Evolutionary conservation across 176 grass and related monocot species (phyloP).

Genomic region (Zea mays): DNA sequence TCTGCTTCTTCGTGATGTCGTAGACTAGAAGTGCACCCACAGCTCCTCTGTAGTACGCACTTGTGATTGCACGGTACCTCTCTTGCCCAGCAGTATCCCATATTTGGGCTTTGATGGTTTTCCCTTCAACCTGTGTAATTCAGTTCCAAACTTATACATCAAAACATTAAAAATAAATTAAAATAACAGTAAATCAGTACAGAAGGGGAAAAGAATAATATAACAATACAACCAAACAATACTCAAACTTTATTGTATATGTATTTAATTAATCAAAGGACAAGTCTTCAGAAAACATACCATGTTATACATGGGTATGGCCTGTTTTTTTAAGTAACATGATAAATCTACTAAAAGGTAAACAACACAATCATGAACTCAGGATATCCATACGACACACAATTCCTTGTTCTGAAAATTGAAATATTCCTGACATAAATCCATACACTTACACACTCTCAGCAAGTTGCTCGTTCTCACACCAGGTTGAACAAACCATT

Average conservation of each 20-base stretch:
- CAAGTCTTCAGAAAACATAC: neutral
- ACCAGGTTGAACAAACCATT: neutral
- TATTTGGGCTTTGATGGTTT: conserved; percentile 72
- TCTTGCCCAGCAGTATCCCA: conserved; percentile 79
- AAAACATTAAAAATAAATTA: neutral
- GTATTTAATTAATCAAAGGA: neutral
- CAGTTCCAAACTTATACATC: neutral
- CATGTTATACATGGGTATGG: neutral
- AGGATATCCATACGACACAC: neutral
- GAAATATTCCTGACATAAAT: neutral
- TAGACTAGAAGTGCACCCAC: conserved; percentile 74
- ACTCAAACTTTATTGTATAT: neutral
- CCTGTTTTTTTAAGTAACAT: neutral
- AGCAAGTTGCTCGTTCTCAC: conserved; percentile 14
- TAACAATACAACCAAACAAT: neutral
- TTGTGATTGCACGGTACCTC: conserved; percentile 72
- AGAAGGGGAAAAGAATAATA: neutral
- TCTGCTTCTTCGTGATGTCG: conserved; percentile 73
- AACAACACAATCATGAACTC: neutral
- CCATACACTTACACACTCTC: neutral
- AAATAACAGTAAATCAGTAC: neutral
- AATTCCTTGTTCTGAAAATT: neutral
- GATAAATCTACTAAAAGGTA: neutral
- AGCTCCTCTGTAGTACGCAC: conserved; percentile 76
- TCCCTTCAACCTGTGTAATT: conserved; percentile 53